phyloP scores from a whole-genome alignment of 192 early-diverging fungal genomes.

The Powellomyces hirtus region DNA sequence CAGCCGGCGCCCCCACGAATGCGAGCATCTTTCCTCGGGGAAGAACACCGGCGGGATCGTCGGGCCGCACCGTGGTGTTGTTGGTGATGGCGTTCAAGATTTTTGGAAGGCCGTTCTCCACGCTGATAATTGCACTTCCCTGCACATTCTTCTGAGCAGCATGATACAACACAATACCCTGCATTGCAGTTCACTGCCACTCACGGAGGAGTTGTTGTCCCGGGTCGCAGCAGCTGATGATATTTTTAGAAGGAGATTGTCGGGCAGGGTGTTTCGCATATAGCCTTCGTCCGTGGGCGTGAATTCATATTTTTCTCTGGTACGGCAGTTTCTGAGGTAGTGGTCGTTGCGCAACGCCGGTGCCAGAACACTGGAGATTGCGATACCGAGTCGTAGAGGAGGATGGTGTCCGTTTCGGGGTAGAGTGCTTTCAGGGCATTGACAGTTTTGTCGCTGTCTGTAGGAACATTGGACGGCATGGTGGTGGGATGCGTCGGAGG shows the following conservation, averaged over 20 bases:
- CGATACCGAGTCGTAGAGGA: too few species aligned
- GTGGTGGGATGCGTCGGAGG: too few species aligned
- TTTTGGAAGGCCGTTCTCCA: background rate
- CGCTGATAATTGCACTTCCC: background rate
- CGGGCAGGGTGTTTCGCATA: background rate
- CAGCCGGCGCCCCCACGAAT: background rate
- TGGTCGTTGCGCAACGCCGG: too few species aligned
- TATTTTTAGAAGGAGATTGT: background rate
- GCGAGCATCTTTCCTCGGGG: background rate
- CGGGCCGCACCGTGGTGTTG: background rate
- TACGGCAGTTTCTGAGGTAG: too few species aligned
- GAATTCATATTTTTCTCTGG: background rate
- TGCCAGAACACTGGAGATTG: too few species aligned
- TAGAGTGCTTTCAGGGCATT: too few species aligned
- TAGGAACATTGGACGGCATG: too few species aligned
- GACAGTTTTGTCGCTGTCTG: too few species aligned
- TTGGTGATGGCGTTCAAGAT: background rate
- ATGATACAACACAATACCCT: background rate
- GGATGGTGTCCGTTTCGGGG: too few species aligned
- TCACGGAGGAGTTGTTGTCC: background rate
- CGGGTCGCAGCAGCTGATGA: background rate
- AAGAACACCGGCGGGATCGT: background rate
- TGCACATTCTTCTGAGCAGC: background rate
- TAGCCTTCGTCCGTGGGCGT: background rate
- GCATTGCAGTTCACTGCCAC: background rate